Evolutionary conservation across 768 basidiomycete species (phyloP).

Genomic region (Jaapia argillacea): DNA sequence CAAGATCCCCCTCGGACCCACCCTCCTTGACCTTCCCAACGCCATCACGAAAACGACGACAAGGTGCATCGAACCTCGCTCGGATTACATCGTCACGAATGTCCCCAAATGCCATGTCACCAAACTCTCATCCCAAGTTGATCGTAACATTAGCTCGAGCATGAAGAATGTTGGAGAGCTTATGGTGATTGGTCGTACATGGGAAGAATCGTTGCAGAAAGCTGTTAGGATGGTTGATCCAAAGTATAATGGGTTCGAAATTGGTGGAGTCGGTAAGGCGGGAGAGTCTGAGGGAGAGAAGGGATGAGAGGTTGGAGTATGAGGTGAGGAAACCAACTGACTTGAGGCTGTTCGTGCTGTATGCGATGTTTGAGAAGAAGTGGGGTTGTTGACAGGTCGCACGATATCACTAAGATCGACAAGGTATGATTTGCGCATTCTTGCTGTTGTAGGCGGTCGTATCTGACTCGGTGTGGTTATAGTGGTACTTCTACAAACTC

Average conservation of each 20-base stretch:
- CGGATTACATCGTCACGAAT: conserved; percentile 99
- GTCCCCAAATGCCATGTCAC: conserved; percentile 99
- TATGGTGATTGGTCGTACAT: conserved; percentile 99
- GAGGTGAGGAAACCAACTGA: conserved; percentile 84
- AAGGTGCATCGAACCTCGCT: conserved; percentile 96
- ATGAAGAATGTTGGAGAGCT: conserved; percentile 99
- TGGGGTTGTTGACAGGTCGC: conserved; percentile 83
- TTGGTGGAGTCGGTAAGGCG: conserved; percentile 85
- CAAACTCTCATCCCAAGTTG: conserved; percentile 91
- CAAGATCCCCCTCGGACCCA: conserved; percentile 96
- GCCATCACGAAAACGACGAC: conserved; percentile 99
- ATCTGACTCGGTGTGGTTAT: background rate
- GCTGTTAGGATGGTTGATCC: conserved; percentile 98
- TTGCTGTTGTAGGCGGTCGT: background rate
- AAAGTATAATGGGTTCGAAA: conserved; percentile 93
- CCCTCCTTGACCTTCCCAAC: conserved; percentile 95
- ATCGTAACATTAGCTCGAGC: conserved; percentile 89
- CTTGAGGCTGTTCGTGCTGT: conserved; percentile 91
- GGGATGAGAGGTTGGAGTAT: conserved; percentile 75
- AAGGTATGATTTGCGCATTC: conserved; percentile 40
- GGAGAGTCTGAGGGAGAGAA: conserved; percentile 81
- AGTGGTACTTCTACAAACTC: conserved; percentile 99
- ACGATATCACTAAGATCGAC: conserved; percentile 97
- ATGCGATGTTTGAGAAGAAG: conserved; percentile 91
- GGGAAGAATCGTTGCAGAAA: conserved; percentile 97